A percentile compares a stretch with the other conserved stretches of the same genome.
Conservation (phyloP, 1,139 yeast species). For the Candida dubliniensis region DNA sequence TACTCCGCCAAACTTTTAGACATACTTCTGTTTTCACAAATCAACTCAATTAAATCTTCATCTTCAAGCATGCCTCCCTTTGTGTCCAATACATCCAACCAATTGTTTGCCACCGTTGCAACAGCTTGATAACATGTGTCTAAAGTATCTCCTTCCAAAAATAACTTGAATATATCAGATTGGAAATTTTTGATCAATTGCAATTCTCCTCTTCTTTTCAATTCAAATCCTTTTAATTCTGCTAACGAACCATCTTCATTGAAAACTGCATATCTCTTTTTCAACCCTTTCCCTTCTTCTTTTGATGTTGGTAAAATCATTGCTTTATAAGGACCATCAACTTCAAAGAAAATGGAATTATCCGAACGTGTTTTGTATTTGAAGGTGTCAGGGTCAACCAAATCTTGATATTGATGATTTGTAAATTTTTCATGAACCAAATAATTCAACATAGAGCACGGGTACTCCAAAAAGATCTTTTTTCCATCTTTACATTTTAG, state of each 20-base stretch:
- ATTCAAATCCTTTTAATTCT: constrained; percentile 93
- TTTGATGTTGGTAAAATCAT: constrained; percentile 97
- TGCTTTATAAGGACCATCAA: constrained; percentile 97
- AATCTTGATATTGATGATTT: constrained; percentile 89
- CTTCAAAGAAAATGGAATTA: constrained; percentile 95
- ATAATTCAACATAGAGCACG: constrained; percentile 95
- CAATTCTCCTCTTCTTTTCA: constrained; percentile 95
- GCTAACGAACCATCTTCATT: constrained; percentile 93
- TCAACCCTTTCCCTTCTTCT: constrained; percentile 96
- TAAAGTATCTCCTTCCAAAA: constrained; percentile 78
- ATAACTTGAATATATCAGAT: constrained; percentile 87
- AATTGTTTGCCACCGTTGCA: constrained; percentile 88
- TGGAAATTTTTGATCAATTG: constrained; percentile 93
- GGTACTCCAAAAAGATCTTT: constrained; percentile 76
- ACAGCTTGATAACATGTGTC: constrained; percentile 86
- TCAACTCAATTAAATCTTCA: constrained; percentile 88
- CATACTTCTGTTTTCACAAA: constrained; percentile 97
- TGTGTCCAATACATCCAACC: constrained; percentile 92
- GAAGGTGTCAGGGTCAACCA: constrained; percentile 66
- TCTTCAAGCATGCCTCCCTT: constrained; percentile 88
- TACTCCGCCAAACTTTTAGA: constrained; percentile 88
- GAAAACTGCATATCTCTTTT: constrained; percentile 95
- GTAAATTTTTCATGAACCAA: constrained; percentile 89
- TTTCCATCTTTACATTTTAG: constrained; percentile 78
- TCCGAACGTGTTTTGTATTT: constrained; percentile 80